Base-by-base conservation (phyloP, 2,329 filamentous ascomycete genomes). In the Pestalotiopsis sp. region DNA sequence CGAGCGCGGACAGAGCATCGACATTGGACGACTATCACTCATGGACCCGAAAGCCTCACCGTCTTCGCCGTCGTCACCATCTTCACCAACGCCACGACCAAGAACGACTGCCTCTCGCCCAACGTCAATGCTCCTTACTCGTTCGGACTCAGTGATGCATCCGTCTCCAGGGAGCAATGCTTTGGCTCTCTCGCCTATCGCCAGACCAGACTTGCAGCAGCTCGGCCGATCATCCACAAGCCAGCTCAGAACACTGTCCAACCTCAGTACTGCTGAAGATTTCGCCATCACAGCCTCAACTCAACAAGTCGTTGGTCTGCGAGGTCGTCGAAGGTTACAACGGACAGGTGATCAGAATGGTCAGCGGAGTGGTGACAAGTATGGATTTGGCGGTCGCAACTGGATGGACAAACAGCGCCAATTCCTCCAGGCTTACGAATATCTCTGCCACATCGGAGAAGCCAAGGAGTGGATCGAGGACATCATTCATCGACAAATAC, bases 331-430 rank as follows among this genome's bases (percentile, higher is more conserved):
- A 71, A 91, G 90, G 74, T 82, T 99, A 66, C 96, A 98, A 80
- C 87, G 94, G 71, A 87, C 88, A 31, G 88, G 88, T 71, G 89
- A 86, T 73, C 82, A 82, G 20, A 81, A 82, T 45, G 82, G 81
- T 31, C 80, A 79, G 27, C 83, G 84, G 25, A 81, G 85, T 58
- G 82, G 85, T 71, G 84, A 84, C 71, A 79, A 79, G 31, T 94
- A 91, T 73, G 88, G 90, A 63, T 96, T 94, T 91, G 90, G 93
- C 71, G 91, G 91, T 23, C 89, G 93, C 64, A 97, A 95, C 78
- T 99, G 96, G 96, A 99, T 99, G 95, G 96, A 99, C 80, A 96
- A 97, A 78, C 95, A 99, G 78, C 90, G 96, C 31, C 95, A 98
- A 79, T 98, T 98, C 76, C 83, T 99, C 66, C 94, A 97, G 80